These are phyloP conservation scores for Epichloe glyceriae DNA, from an alignment of 2,329 filamentous ascomycete species.

Conservation along the genomic window DNA sequence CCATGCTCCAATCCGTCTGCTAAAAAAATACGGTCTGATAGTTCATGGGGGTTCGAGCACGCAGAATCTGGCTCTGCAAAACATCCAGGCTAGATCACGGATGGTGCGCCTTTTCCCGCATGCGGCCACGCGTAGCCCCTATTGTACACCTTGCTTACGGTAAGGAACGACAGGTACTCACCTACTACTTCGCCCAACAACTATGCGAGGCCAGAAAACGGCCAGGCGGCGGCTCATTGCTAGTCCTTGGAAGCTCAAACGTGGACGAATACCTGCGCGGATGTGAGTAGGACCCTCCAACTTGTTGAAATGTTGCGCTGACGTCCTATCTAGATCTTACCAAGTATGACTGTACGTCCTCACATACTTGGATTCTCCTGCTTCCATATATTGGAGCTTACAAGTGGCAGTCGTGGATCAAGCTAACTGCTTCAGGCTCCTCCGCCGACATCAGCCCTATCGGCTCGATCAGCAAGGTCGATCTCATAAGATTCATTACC, in stretches of 20 bases:
- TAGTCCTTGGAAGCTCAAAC: constrained; percentile 17
- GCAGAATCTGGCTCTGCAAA: constrained; percentile 52
- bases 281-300: not conserved
- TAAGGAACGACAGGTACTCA: not conserved
- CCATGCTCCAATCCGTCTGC: constrained; percentile 1
- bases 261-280: constrained; percentile 14
- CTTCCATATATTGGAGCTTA: not conserved
- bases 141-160: not conserved
- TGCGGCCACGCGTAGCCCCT: not conserved
- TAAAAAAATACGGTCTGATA: not conserved
- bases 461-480: constrained; percentile 35
- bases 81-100: constrained; percentile 50
- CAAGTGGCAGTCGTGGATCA: not conserved
- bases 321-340: constrained; percentile 17
- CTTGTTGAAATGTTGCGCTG: not conserved
- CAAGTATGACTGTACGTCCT: constrained; percentile 15
- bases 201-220: constrained; percentile 11
- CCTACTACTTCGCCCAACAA: constrained; percentile 34
- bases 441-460: constrained; percentile 29
- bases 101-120: constrained; percentile 33
- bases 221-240: constrained; percentile 13
- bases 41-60: constrained; percentile 43
- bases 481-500: constrained; percentile 51
- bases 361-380: not conserved
- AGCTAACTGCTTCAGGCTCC: constrained; percentile 3